A percentile compares a stretch with the other conserved stretches of the same genome.
These are phyloP conservation scores for Phytophthora podocarpi DNA, from an alignment of 352 stramenopile species.

Conservation along the genomic window DNA sequence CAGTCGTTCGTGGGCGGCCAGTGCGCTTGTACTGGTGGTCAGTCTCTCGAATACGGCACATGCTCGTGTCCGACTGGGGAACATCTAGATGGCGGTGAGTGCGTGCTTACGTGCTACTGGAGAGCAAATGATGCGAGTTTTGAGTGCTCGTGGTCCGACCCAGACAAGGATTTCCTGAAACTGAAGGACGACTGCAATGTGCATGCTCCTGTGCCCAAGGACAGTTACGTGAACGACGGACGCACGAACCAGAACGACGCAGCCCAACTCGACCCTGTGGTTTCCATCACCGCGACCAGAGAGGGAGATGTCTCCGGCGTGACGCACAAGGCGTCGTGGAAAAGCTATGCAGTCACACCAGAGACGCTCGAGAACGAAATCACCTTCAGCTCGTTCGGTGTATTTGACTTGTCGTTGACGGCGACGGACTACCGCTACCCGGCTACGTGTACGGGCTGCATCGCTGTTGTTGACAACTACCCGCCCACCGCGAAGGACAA, in stretches of 20 bases:
- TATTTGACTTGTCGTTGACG: conserved; percentile 30
- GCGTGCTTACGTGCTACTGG: conserved; percentile 15
- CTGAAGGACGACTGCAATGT: conserved; percentile 10
- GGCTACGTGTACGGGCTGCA: conserved; percentile 26
- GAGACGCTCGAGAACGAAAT: conserved; percentile 18
- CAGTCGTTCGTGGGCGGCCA: background rate
- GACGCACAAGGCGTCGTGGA: conserved; percentile 14
- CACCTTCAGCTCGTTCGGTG: conserved; percentile 28
- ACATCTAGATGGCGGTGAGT: background rate
- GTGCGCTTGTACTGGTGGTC: background rate
- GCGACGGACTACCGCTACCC: conserved; percentile 27
- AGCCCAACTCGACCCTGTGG: background rate
- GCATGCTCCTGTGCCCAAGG: conserved; percentile 4
- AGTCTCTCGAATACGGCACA: background rate
- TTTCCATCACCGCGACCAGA: conserved; percentile 18
- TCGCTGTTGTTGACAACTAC: conserved; percentile 33
- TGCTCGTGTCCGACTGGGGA: conserved; percentile 4
- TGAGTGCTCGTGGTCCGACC: background rate
- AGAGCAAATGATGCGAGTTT: conserved; percentile 8
- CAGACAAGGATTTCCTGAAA: background rate
- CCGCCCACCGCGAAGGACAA: conserved; percentile 1
- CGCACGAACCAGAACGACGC: conserved; percentile 19
- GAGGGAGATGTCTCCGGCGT: background rate
- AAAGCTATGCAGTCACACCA: conserved; percentile 1
- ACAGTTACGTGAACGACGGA: conserved; percentile 33